Base-by-base conservation (phyloP, 129 eudicot species). In the Escallonia rubra region DNA sequence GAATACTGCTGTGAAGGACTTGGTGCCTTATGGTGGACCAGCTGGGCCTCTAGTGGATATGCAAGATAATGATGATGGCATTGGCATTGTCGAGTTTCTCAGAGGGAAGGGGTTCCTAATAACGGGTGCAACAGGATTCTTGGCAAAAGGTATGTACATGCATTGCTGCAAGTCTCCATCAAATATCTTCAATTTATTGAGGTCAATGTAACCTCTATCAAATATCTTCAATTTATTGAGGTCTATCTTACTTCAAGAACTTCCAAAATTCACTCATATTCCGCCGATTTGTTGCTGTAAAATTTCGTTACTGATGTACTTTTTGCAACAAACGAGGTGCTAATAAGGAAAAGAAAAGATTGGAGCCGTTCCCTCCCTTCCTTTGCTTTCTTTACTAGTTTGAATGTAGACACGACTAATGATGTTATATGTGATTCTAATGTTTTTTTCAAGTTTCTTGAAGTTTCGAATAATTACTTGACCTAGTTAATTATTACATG, bases 41-140 rank as follows among this genome's bases (percentile, higher is more conserved):
- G 66, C 78, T 5, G 72, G 76, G 45, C 76, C 74, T 55, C 48
- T 73, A 3, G 50, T 67, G 63, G 81, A 79, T 58, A 78, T 68
- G 65, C 14, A 73, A 23, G 34, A 23, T 23, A 23, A 23, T 67
- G 97, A 79, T 10, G 80, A 83, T 55, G 98, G 96, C 4, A 84
- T 92, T 70, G 96, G 98, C 43, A 92, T 92, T 74, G 82, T 84
- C 61, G 84, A 80, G 65, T 78, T 86, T 76, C 89, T 92, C n/a
- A 67, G 77, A 75, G 96, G 96, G 10, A 92, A 88, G 67, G 49
- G 74, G 10, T 82, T 92, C 67, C 78, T 92, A 52, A 85, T 92
- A 61, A 92, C 98, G 10, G 98, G 98, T 68, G 89, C 95, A 16
- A 92, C 98, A 63, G 98, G 98, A 3, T 92, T 92, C 74, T 69